Evolutionary conservation across 495 filamentous ascomycete genomes (phyloP), one percentile per base, ranked within the genome.

Genomic region (Penicillium manginii): DNA sequence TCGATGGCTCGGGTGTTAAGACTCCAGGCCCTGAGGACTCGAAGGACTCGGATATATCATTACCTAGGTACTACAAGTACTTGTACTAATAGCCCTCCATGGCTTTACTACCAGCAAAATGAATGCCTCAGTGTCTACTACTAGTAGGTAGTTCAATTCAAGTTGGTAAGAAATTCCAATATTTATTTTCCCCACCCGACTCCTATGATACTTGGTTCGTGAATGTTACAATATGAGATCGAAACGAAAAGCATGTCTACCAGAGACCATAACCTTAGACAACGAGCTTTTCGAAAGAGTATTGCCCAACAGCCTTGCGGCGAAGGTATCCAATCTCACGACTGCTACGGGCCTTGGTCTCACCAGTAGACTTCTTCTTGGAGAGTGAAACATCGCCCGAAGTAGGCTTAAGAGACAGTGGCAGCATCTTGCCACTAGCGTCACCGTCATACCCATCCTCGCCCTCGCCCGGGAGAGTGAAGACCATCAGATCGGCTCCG

Each of bases 251-350:
- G 47, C 26, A 59, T 53, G 50, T 57, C 57, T 53, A 48, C 57
- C 51, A 54, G 49, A 55, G 21, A 53, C 49, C 33, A 51, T 19
- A 26, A 33, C 6, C 47, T 65, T 75, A 88, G 56, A 91, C 73
- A 51, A 83, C 69, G 55, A 93, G 86, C 69, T 83, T 81, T 67
- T 92, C 88, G 54, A 92, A 82, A 23, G 89, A 89, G 76, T 96
- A 96, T 59, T 88, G 83, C 39, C 85, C 86, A 46, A 87, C 84
- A 52, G 85, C 87, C 76, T 86, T 86, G 65, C 89, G 88, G 45
- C 84, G 83, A 59, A 91, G 71, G 66, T 86, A 82, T 11, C 89
- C 89, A 53, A 88, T 87, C 69, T 94, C 87, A 71, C 91, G 76
- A 54, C 58, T 75, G 61, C 78, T 89, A 61, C 89, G 81, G 60